Percentiles rank a stretch among this genome's conserved stretches.
phyloP scores from a whole-genome alignment of 495 filamentous ascomycete species.

The Tricharina praecox region DNA sequence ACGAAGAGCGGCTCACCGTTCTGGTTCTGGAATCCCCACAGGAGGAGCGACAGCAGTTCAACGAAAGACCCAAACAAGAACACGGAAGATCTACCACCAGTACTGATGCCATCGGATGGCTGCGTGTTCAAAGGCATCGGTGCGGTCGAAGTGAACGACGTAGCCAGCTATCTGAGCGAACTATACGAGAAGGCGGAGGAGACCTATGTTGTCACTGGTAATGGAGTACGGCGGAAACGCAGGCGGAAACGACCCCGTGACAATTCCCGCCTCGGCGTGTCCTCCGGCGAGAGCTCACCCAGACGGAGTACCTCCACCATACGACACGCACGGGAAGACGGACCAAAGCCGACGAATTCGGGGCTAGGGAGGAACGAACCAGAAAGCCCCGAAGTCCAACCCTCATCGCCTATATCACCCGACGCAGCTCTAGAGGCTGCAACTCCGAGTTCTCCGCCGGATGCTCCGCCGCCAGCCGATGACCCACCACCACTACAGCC shows the following conservation, averaged over 20 bases:
- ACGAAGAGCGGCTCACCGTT: conserved; percentile 5
- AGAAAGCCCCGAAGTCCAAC: not conserved
- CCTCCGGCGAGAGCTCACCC: conserved; percentile 7
- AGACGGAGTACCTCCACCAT: conserved; percentile 6
- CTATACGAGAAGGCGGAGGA: conserved; percentile 22
- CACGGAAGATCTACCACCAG: not conserved
- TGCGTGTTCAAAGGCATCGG: conserved; percentile 24
- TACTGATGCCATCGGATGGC: conserved; percentile 20
- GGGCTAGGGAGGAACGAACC: not conserved
- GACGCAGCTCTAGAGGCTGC: not conserved
- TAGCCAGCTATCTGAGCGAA: conserved; percentile 21
- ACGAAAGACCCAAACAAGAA: not conserved
- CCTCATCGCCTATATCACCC: not conserved
- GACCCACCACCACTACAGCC: no score
- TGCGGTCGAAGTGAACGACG: conserved; percentile 14
- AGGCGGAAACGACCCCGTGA: conserved; percentile 7
- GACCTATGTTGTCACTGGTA: not conserved
- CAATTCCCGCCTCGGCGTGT: not conserved
- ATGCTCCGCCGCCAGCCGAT: no score
- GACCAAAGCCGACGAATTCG: conserved; percentile 4
- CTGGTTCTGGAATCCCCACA: conserved; percentile 20
- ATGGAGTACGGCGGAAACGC: conserved; percentile 8
- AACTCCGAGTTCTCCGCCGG: no score
- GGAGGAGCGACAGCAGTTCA: not conserved
- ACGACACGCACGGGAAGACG: conserved; percentile 5